Evolutionary conservation across 345 rosid genomes (phyloP).

Genomic region (Camelina sativa): DNA sequence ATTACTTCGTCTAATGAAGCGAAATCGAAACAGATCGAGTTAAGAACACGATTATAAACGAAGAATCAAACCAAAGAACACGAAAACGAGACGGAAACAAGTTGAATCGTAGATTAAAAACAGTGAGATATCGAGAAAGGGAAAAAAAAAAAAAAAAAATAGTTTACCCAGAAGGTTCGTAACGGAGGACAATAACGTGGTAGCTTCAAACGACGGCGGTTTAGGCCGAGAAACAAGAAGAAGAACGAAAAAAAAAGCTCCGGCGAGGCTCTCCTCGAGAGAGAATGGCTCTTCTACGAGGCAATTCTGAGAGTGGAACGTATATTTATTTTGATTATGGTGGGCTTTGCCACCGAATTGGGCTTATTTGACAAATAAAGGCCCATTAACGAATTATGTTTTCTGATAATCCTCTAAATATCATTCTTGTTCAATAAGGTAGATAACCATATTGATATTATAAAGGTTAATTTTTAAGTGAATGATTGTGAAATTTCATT

Average conservation of each 20-base stretch:
- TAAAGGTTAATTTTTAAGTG: too few relatives aligned
- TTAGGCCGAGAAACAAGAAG: neutral
- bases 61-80: slow-evolving; percentile 28
- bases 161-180: neutral
- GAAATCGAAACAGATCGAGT: slow-evolving; percentile 27
- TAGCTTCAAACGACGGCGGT: neutral
- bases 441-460: too few relatives aligned
- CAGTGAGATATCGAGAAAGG: slow-evolving; percentile 36
- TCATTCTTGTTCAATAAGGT: too few relatives aligned
- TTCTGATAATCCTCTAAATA: too few relatives aligned
- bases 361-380: too few relatives aligned
- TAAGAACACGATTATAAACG: neutral
- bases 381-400: too few relatives aligned
- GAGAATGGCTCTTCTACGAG: slow-evolving; percentile 33
- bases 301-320: slow-evolving; percentile 1
- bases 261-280: slow-evolving; percentile 25
- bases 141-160: slow-evolving; percentile 14
- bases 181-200: neutral
- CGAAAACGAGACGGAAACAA: neutral
- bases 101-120: slow-evolving; percentile 27
- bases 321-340: slow-evolving; percentile 1
- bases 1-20: neutral
- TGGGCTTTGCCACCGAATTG: slow-evolving; percentile 20
- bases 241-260: neutral
- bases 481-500: too few relatives aligned